Conservation (phyloP, 768 basidiomycete species). For the Pleurotus tuber-regium region DNA sequence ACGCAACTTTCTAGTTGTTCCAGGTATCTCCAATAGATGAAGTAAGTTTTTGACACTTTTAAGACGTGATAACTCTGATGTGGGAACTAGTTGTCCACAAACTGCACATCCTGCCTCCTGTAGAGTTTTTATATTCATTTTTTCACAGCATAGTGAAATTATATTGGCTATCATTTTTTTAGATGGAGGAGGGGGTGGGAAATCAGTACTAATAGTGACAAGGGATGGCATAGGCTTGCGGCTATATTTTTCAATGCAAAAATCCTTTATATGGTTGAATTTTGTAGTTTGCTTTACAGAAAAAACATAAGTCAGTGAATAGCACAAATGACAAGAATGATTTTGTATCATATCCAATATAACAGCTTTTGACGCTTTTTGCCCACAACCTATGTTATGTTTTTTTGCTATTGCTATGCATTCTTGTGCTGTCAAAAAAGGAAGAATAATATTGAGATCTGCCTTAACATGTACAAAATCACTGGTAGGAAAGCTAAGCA, state of each 20-base stretch:
- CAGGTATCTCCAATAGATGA: slow-evolving; percentile 8
- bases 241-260: slow-evolving; percentile 12
- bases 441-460: background rate
- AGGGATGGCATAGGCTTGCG: too few relatives aligned
- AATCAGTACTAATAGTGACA: too few relatives aligned
- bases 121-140: too few relatives aligned
- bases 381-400: background rate
- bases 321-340: background rate
- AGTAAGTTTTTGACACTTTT: slow-evolving; percentile 9
- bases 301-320: background rate
- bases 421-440: background rate
- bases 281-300: background rate
- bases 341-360: background rate
- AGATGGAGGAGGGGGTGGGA: too few relatives aligned
- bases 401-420: background rate
- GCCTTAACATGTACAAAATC: background rate
- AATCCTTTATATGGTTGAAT: too few relatives aligned
- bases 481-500: background rate
- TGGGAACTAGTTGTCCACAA: slow-evolving; percentile 21
- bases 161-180: too few relatives aligned
- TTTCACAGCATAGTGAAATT: too few relatives aligned
- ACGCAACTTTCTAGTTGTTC: slow-evolving; percentile 9
- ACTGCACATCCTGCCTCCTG: slow-evolving; percentile 30
- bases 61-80: background rate
- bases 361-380: background rate